Percentiles rank a stretch among this genome's conserved stretches.
These are phyloP conservation scores for Fraxinus ornus DNA, from an alignment of 305 asterid species.

Conservation along the genomic window DNA sequence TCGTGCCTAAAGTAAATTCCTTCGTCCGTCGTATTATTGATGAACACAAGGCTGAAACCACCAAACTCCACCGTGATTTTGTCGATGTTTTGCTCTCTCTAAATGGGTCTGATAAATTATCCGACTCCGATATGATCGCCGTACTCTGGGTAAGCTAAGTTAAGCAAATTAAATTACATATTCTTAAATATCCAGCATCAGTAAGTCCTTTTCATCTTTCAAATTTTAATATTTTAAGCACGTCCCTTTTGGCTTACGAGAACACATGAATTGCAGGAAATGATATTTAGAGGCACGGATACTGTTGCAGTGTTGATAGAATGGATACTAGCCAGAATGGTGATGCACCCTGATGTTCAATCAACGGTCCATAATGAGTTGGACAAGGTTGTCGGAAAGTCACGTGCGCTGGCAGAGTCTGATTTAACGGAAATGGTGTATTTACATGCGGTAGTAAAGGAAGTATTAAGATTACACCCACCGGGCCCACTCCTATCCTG, in stretches of 20 bases:
- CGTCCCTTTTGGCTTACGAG: no score
- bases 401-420: slow-evolving; percentile 55
- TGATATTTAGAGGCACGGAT: slow-evolving; percentile 90
- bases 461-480: slow-evolving; percentile 69
- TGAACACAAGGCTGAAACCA: slow-evolving; percentile 33
- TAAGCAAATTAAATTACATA: no score
- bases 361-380: slow-evolving; percentile 60
- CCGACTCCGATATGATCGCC: slow-evolving; percentile 80
- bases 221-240: no score
- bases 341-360: slow-evolving; percentile 63
- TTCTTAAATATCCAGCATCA: not conserved
- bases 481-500: slow-evolving; percentile 90
- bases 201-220: slow-evolving; percentile 29
- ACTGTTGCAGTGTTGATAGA: slow-evolving; percentile 76
- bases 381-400: slow-evolving; percentile 53
- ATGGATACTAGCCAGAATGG: slow-evolving; percentile 76
- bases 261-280: slow-evolving; percentile 46
- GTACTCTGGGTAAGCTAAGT: slow-evolving; percentile 62
- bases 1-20: slow-evolving; percentile 65
- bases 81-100: slow-evolving; percentile 66
- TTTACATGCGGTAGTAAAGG: slow-evolving; percentile 76
- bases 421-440: slow-evolving; percentile 52
- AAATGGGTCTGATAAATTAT: slow-evolving; percentile 43
- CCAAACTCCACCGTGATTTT: slow-evolving; percentile 35
- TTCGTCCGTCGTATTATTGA: slow-evolving; percentile 54